Evolutionary conservation across 768 basidiomycete species (phyloP).

Genomic region (Pulveroboletus sp.): DNA sequence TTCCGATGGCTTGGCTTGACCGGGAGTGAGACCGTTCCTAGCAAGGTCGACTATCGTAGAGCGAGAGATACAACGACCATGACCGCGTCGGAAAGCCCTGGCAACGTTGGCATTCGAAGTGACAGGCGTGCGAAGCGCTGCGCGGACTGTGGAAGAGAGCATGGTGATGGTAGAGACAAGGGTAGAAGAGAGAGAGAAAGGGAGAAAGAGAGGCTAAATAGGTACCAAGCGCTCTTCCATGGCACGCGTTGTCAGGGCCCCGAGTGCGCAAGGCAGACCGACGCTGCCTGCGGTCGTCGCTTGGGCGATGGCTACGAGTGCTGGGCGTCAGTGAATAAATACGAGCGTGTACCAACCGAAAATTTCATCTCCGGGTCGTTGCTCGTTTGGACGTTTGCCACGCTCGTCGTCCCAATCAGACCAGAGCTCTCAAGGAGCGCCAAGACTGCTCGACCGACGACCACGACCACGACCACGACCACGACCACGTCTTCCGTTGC

Average conservation of each 20-base stretch:
- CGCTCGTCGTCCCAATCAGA: background rate
- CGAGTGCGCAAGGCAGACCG: conserved; percentile 1
- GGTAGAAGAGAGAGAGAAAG: background rate
- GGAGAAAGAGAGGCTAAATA: too few relatives aligned
- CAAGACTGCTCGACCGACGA: background rate
- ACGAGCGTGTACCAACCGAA: background rate
- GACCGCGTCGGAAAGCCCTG: background rate
- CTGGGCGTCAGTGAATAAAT: too few relatives aligned
- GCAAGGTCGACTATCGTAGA: conserved; percentile 3
- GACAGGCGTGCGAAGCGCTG: conserved; percentile 2
- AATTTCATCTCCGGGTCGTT: background rate
- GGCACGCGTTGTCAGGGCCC: background rate
- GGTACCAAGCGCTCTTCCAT: too few relatives aligned
- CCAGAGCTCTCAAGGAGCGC: background rate
- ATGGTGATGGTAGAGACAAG: too few relatives aligned
- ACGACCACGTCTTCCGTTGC: background rate
- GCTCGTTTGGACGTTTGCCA: background rate
- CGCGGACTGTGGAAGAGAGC: conserved; percentile 3
- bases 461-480: background rate
- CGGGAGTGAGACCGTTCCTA: conserved; percentile 1
- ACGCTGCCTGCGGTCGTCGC: too few relatives aligned
- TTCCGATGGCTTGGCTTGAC: conserved; percentile 1
- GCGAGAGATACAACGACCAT: conserved; percentile 15
- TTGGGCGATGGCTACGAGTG: background rate
- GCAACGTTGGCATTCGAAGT: background rate